Base-by-base conservation (phyloP, 106 monocot genomes). In the Allium sativum region DNA sequence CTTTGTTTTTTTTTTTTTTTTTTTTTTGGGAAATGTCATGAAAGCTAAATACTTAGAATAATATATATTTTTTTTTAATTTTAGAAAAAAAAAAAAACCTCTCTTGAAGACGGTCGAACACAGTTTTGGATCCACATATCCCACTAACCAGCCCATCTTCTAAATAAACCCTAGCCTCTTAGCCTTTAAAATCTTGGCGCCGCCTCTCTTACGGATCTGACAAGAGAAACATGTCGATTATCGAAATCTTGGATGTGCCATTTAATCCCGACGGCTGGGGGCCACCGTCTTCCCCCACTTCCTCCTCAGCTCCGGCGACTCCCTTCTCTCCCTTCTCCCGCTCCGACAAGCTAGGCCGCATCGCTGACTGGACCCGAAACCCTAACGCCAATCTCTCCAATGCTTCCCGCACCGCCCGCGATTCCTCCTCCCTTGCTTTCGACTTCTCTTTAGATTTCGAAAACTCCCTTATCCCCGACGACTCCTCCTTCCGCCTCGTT, bases 201-300 rank as follows among this genome's bases (percentile, higher is more conserved):
- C 48, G 13, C 48, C 48, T 50, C 48, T 3, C 48, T 1, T 5
- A n/a, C 15, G 13, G 48, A 50, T 50, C 48, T 50, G 13, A 12
- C 47, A 47, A 47, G 47, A 50, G 15, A 2, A 12, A 11, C 65
- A 50, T 95, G 95, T 78, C 66, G 17, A 87, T 95, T 3, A 31
- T 31, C 83, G 84, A 90, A 52, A 77, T 95, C 40, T 78, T 81
- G 53, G 56, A 71, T 42, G 95, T 90, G 6, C 90, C 95, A 45
- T 96, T 79, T 75, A 96, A 96, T 61, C 82, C 90, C n/a, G 95
- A 96, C 65, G 90, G 95, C 12, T 96, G 95, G 95, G 90, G 95
- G 12, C 95, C 95, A 0, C 90, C 90, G 12, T 86, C 90, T 12
- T 53, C 73, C 14, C 78, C 78, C 0, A 56, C 78, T 20, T 79